Base-by-base conservation (phyloP, 2,329 filamentous ascomycete species). In the Alternaria dauci region DNA sequence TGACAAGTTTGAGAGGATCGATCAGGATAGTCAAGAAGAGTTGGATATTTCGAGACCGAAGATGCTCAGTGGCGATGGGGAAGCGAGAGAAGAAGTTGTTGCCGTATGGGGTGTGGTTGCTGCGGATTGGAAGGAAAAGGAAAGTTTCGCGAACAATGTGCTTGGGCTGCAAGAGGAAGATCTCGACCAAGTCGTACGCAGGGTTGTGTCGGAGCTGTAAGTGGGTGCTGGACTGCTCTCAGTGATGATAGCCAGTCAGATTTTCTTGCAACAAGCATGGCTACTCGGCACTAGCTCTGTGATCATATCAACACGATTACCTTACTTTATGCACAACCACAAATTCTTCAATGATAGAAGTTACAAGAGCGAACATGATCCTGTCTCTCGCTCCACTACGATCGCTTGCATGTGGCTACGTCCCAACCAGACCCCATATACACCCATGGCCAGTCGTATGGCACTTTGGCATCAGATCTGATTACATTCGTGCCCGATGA, bases 1-100 rank as follows among this genome's bases (percentile, higher is more conserved):
- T 1, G 71, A 78, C 8, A 83, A 82, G 59, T 89, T 84, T 77
- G 77, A 81, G 2, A 77, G 87, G 3, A 80, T 80, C 11, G 72
- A 74, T 5, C 74, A 79, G 34, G 79, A 75, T 9, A 79, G 79
- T 18, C 67, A 76, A 39, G 66, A 74, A 46, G 64, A 68, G 53
- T 18, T 78, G 38, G 58, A 61, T 18, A 58, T 66, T 14, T 58
- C 59, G 12, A 66, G 74, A 39, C 73, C 74, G 12, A 76, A 70
- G 61, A 76, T 78, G 74, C 44, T 76, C n/a, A 59, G 65, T 2
- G 75, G 76, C 0, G 75, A 77, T 63, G 44, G 54, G 8, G 71
- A 77, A 11, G 73, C 75, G 2, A 61, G 58, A 11, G 76, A 78
- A 47, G 74, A 77, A 51, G 69, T 74, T 1, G 76, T 78, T 2